Percentiles rank a stretch among this genome's conserved stretches.
Evolutionary conservation across 2,329 filamentous ascomycete genomes (phyloP).

Genomic region (Chaetomiaceae sp.): DNA sequence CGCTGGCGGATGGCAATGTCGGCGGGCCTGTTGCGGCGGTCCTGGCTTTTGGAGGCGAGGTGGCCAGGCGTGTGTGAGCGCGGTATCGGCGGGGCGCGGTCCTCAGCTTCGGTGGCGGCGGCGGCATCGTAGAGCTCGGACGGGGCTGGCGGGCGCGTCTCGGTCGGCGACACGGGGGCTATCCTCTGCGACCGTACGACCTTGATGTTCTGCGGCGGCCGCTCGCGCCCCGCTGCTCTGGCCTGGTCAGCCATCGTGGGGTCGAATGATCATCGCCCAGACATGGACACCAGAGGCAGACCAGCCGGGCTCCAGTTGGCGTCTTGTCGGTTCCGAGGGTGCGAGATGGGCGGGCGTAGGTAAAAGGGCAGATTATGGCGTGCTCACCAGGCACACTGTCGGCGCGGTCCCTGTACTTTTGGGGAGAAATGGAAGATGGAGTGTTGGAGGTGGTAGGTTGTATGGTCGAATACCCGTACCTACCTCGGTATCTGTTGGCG

Average conservation of each 20-base stretch:
- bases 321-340: too few species aligned
- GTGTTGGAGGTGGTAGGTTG: too few species aligned
- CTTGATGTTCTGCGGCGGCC: slow-evolving; percentile 34
- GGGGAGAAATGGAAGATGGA: too few species aligned
- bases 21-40: slow-evolving; percentile 43
- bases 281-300: slow-evolving; percentile 9
- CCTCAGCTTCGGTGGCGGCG: slow-evolving; percentile 29
- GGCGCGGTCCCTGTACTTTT: too few species aligned
- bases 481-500: too few species aligned
- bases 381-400: too few species aligned
- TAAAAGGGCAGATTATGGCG: too few species aligned
- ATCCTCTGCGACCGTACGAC: slow-evolving; percentile 51
- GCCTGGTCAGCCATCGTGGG: slow-evolving; percentile 39
- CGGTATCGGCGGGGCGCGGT: slow-evolving; percentile 35
- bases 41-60: slow-evolving; percentile 52
- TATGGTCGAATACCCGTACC: too few species aligned
- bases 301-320: background rate
- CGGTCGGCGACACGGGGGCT: slow-evolving; percentile 25
- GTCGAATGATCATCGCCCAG: slow-evolving; percentile 26
- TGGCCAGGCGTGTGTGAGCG: slow-evolving; percentile 59
- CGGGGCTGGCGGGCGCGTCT: slow-evolving; percentile 30
- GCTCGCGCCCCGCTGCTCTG: slow-evolving; percentile 25
- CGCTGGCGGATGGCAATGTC: slow-evolving; percentile 50
- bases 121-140: slow-evolving; percentile 27
- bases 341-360: too few species aligned